Evolutionary conservation across 169 alveolate genomes (phyloP).

Genomic region (Plasmodium inui): DNA sequence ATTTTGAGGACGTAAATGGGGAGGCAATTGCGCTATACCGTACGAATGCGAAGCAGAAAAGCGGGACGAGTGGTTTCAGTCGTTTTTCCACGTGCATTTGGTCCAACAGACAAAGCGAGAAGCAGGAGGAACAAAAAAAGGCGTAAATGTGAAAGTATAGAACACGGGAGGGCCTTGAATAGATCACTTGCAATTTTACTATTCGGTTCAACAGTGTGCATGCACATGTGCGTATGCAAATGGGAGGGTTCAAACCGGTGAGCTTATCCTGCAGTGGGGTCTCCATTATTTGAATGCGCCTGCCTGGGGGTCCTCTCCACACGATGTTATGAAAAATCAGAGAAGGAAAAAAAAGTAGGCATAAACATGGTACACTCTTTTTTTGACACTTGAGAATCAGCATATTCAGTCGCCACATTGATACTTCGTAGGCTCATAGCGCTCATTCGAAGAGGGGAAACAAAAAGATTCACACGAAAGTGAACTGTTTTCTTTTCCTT

Average conservation of each 20-base stretch:
- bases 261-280: not conserved
- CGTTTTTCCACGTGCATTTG: not conserved
- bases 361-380: not conserved
- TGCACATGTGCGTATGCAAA: not conserved
- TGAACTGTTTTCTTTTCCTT: conserved; percentile 2
- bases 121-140: not conserved
- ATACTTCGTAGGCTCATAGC: not conserved
- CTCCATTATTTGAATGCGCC: not conserved
- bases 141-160: not conserved
- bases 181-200: not conserved
- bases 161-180: not conserved
- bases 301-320: not conserved
- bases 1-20: not conserved
- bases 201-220: not conserved
- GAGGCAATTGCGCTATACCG: not conserved
- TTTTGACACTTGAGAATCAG: not conserved
- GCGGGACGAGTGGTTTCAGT: not conserved
- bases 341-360: not conserved
- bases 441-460: not conserved
- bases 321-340: not conserved
- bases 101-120: not conserved
- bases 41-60: not conserved
- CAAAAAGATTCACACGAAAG: not conserved
- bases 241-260: not conserved
- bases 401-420: not conserved